Base-by-base conservation (phyloP, 306 rosid species). In the Castanea mollissima region DNA sequence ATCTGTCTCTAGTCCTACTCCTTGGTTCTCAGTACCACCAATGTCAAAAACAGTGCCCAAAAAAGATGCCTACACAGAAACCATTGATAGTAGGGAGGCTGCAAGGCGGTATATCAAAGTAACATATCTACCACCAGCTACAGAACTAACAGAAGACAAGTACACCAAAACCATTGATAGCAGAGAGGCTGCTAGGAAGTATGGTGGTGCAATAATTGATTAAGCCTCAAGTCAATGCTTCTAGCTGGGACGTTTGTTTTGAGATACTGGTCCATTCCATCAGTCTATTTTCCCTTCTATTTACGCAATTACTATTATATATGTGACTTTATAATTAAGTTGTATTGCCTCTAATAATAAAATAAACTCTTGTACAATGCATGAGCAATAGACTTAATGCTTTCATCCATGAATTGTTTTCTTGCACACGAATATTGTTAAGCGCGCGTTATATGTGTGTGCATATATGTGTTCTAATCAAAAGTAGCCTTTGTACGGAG, bases 1-100 rank as follows among this genome's bases (percentile, higher is more conserved):
- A 6, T 38, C 49, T 1, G 11, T 64, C 41, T 75, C 14, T 44
- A 64, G 68, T 0, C 21, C 16, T 38, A 12, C 32, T 27, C 56
- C 73, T 12, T 55, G 34, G 2, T 14, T 4, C 54, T 2, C 73
- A 3, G 25, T 35, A 32, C 55, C 62, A 3, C 46, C 46, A 38
- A 4, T 20, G 67, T 56, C 73, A 64, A 57, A 38, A 38, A 2
- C 49, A 3, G 19, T 16, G 19, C 73, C 62, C 54, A 79, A 38
- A 38, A 38, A 8, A 38, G 46, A 38, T 38, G 46, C 46, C 46
- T 38, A 38, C 46, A 7, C 11, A 7, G 46, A 38, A 38, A 38
- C 63, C 55, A 64, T 64, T 51, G 85, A 81, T 80, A 52, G 58
- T 20, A 54, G 63, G 55, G 83, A 84, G 5, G 82, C 57, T 29